Conservation (phyloP, 169 alveolate genomes). For the Cryptosporidium sp. region DNA sequence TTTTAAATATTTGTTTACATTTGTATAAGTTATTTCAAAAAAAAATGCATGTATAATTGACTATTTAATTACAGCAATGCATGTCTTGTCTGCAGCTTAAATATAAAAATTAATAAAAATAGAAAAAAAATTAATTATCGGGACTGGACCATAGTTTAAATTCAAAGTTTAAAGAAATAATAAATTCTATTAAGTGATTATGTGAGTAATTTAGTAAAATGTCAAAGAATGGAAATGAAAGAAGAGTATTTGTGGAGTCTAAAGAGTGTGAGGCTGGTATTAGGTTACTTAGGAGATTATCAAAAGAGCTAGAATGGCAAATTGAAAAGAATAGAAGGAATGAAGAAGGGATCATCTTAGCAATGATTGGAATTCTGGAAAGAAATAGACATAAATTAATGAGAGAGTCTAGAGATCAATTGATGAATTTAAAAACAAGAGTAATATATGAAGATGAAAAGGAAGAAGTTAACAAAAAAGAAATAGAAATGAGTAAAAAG, state of each 20-base stretch:
- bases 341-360: slow-evolving; percentile 2
- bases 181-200: background rate
- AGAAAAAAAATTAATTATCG: background rate
- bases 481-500: background rate
- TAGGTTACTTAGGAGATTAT: slow-evolving; percentile 14
- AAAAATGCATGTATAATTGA: slow-evolving; percentile 22
- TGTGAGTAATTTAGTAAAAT: background rate
- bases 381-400: slow-evolving; percentile 29
- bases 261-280: slow-evolving; percentile 44
- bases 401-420: slow-evolving; percentile 20
- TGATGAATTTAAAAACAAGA: slow-evolving; percentile 24
- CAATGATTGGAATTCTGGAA: slow-evolving; percentile 42
- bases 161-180: background rate
- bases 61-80: slow-evolving; percentile 6
- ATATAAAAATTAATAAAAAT: background rate
- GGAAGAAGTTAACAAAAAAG: background rate
- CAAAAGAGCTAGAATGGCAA: background rate
- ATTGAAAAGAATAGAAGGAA: background rate
- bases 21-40: background rate
- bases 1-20: background rate
- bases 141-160: slow-evolving; percentile 55
- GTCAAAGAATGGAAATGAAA: slow-evolving; percentile 13
- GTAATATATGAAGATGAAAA: background rate
- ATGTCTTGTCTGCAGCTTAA: slow-evolving; percentile 47
- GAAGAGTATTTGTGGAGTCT: slow-evolving; percentile 32